A percentile compares a stretch with the other conserved stretches of the same genome.
These are phyloP conservation scores for Ogataea hybrid DNA, from an alignment of 1,139 yeast genomes.

Conservation along the genomic window DNA sequence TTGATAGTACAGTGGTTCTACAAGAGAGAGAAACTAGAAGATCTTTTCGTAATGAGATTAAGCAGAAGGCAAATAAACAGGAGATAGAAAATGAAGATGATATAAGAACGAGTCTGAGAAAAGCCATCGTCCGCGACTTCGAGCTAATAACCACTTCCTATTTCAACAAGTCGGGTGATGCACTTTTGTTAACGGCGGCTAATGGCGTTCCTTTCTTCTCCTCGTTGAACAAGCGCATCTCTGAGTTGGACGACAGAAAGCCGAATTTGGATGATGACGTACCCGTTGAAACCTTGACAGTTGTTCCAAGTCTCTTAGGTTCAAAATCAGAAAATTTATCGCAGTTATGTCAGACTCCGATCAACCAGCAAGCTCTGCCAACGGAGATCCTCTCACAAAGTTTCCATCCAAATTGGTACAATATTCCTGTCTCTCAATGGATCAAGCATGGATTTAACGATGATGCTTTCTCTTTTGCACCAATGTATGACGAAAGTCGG, in stretches of 20 bases:
- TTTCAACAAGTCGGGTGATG: slow-evolving; percentile 62
- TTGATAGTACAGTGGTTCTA: slow-evolving; percentile 28
- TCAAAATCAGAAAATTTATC: slow-evolving; percentile 32
- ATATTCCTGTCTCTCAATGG: slow-evolving; percentile 83
- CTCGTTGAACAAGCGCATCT: slow-evolving; percentile 55
- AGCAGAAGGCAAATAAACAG: slow-evolving; percentile 7
- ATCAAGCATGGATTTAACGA: slow-evolving; percentile 56
- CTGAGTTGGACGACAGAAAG: slow-evolving; percentile 65
- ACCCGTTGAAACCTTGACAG: slow-evolving; percentile 56
- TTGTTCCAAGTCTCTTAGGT: slow-evolving; percentile 49
- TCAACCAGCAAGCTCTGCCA: slow-evolving; percentile 7
- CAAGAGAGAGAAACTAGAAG: slow-evolving; percentile 5
- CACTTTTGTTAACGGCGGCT: slow-evolving; percentile 42
- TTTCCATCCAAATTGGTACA: slow-evolving; percentile 76
- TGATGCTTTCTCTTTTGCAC: slow-evolving; percentile 68
- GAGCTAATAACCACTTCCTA: slow-evolving; percentile 62
- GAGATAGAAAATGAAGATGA: slow-evolving; percentile 14
- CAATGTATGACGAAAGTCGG: slow-evolving; percentile 67
- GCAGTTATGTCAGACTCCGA: slow-evolving; percentile 6
- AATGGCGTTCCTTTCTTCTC: slow-evolving; percentile 64
- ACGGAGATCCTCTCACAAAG: slow-evolving; percentile 27
- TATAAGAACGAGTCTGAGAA: slow-evolving; percentile 29
- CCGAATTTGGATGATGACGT: slow-evolving; percentile 49
- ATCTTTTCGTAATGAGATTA: slow-evolving; percentile 6
- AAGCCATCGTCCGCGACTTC: slow-evolving; percentile 54